These are phyloP conservation scores for Scheffersomyces parashehatae DNA, from an alignment of 1,139 yeast genomes.

Conservation along the genomic window DNA sequence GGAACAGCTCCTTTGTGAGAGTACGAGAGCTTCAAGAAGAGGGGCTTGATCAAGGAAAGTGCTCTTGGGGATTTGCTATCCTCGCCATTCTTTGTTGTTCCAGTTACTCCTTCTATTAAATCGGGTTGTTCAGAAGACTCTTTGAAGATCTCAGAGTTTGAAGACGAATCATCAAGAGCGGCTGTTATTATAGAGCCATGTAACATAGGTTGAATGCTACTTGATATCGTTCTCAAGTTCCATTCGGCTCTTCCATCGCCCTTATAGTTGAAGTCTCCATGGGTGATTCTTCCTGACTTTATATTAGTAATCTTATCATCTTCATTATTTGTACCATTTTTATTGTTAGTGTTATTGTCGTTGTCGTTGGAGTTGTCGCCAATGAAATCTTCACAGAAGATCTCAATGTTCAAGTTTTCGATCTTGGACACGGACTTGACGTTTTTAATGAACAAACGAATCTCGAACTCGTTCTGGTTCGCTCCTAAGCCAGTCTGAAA, in stretches of 20 bases:
- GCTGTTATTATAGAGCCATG: constrained; percentile 49
- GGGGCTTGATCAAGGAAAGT: constrained; percentile 41
- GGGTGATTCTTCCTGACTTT: constrained; percentile 60
- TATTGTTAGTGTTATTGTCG: constrained; percentile 1
- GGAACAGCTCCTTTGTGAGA: constrained; percentile 70
- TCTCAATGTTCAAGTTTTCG: constrained; percentile 56
- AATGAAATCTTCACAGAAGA: constrained; percentile 33
- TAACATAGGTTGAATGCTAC: constrained; percentile 71
- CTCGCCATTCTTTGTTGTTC: neutral
- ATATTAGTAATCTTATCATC: constrained; percentile 23
- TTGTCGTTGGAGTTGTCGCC: constrained; percentile 5
- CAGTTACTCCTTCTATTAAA: constrained; percentile 6
- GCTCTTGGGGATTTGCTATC: constrained; percentile 1
- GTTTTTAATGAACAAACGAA: constrained; percentile 56
- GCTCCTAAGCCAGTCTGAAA: constrained; percentile 63
- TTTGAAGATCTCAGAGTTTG: constrained; percentile 1
- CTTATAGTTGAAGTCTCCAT: constrained; percentile 67
- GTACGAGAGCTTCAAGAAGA: constrained; percentile 54
- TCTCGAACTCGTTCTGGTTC: constrained; percentile 72
- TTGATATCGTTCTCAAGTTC: constrained; percentile 60
- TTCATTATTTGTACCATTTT: constrained; percentile 6
- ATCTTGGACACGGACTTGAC: constrained; percentile 50
- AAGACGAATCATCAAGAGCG: constrained; percentile 9
- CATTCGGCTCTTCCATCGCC: constrained; percentile 65
- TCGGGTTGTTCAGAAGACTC: constrained; percentile 5